Base-by-base conservation (phyloP, 805 yeast genomes). In the Lachancea quebecensis region DNA sequence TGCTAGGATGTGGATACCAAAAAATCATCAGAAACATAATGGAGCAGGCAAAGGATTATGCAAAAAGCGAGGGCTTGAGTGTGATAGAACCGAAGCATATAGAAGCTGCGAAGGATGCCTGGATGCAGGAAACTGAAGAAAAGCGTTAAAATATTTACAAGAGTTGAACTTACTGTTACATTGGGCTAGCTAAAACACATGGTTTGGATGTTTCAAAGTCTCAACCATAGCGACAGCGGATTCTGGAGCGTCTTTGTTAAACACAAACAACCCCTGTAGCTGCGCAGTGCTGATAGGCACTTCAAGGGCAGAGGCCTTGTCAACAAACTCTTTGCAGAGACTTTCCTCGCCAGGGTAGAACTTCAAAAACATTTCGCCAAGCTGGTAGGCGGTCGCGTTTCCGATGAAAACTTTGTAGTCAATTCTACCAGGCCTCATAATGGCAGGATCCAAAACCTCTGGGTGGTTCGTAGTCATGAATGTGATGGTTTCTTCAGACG, bases 401-500 rank as follows among this genome's bases (percentile, higher is more conserved):
- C 85, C 93, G 34, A 93, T 77, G 57, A 82, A 69, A 16, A 81
- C 82, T 66, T 88, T 87, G 64, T 74, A 81, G 61, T 93, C 99
- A 29, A 93, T 82, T 65, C 99, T 75, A 2, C 99, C 99, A 0
- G 99, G 99, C 52, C 99, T 75, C 62, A 93, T 68, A 37, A 93
- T 74, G 0, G 99, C 99, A 1, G 96, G 88, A 58, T 93, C 99
- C 33, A 93, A 70, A 51, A 79, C 79, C 51, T 93, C 98, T 0
- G 97, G 96, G 59, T 93, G 99, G 65, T 93, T 93, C 16, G 99
- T 91, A 16, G 99, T 93, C 99, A 93, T 93, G 65, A 93, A 93
- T 0, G 97, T 91, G 30, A 93, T 74, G 38, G 96, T 84, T 60
- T 93, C 98, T 60, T 93, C 99, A 1, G 97, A 95, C 27, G 96